Base-by-base conservation (phyloP, 495 filamentous ascomycete genomes). In the Penicillium paxilli region DNA sequence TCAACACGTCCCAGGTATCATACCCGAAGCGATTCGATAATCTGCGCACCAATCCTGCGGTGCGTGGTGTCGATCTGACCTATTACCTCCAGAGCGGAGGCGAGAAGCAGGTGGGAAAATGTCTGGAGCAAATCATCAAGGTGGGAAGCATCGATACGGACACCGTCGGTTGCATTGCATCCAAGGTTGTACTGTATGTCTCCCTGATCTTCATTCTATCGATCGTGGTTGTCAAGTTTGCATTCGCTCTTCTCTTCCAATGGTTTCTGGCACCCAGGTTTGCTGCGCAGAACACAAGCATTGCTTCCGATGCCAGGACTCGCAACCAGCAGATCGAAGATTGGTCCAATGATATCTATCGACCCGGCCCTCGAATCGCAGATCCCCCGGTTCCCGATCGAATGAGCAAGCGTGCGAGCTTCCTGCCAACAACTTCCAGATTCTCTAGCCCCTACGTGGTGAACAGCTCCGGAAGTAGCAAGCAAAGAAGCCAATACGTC, bases 301-400 rank as follows among this genome's bases (percentile, higher is more conserved):
- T 84, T 64, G 72, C 71, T 14, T 80, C 87, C 2, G 86, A 92
- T 67, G 78, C 81, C 41, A 90, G 89, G 65, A 86, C 89, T 66
- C 84, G 95, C 40, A 87, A 93, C 50, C 87, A 90, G 54, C 90
- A 98, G 67, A 99, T 99, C 51, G 95, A 99, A 70, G 93, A 97
- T 58, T 99, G 95, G 95, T 87, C 85, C 11, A 92, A 99, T 54
- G 95, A 99, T 59, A 98, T 98, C 62, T 97, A 98, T 63, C 86
- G 91, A 23, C 87, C 92, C 10, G 90, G 90, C 2, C 89, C 90
- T 51, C 86, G 90, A 44, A 74, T 96, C 55, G 75, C 81, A 1
- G 92, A 96, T 54, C 72, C 84, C 46, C 78, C 77, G 5, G 78
- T 65, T 79, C 82, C 57, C 9, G 90, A 94, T 56, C 80, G 88